These are phyloP conservation scores for Neurospora africana DNA, from an alignment of 495 filamentous ascomycete species.

Conservation along the genomic window DNA sequence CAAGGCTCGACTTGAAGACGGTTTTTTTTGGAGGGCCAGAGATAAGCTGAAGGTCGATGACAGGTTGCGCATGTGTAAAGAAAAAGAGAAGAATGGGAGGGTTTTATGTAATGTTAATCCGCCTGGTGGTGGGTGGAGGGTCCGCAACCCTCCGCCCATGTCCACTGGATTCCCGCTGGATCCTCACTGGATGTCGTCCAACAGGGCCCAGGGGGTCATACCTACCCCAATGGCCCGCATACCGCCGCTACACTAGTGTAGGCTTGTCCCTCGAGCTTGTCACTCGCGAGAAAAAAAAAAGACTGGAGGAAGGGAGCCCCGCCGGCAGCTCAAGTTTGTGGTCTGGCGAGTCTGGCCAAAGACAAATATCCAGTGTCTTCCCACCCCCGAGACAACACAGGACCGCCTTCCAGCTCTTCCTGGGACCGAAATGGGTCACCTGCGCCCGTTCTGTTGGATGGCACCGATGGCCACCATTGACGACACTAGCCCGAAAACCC, in stretches of 20 bases:
- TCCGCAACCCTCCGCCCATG: constrained; percentile 16
- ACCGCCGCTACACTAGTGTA: neutral
- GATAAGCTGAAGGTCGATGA: constrained; percentile 35
- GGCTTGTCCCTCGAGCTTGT: neutral
- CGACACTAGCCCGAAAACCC: neutral
- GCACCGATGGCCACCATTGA: neutral
- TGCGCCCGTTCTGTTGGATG: neutral
- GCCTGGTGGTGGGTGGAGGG: constrained; percentile 22
- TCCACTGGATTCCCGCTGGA: neutral
- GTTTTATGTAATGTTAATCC: constrained; percentile 48
- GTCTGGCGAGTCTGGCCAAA: neutral
- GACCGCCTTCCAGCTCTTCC: neutral
- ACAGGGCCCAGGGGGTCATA: neutral
- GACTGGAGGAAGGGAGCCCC: neutral
- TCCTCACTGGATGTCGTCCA: neutral
- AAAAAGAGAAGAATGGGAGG: constrained; percentile 35
- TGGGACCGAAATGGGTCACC: neutral
- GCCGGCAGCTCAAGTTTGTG: neutral
- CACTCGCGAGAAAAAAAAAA: neutral
- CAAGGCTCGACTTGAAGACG: constrained; percentile 27
- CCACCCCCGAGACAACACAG: neutral
- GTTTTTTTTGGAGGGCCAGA: constrained; percentile 23
- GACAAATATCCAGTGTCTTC: neutral
- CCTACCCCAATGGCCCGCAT: neutral
- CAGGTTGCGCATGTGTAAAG: constrained; percentile 38